These are phyloP conservation scores for Metarhizium guizhouense DNA, from an alignment of 2,329 filamentous ascomycete genomes.

Conservation along the genomic window DNA sequence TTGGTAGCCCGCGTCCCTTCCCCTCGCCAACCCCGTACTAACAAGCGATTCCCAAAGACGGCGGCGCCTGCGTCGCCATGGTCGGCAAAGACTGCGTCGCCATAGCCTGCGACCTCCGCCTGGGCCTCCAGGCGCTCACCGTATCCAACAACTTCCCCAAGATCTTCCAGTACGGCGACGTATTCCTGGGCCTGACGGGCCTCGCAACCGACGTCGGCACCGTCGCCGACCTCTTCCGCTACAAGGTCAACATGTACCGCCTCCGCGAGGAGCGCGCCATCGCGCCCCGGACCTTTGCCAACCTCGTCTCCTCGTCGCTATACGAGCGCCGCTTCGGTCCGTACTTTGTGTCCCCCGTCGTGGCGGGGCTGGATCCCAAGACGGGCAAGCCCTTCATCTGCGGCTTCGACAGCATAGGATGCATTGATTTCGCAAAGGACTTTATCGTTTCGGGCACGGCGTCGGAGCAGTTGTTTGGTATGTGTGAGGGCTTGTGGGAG, in stretches of 20 bases:
- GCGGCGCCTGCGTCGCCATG: constrained; percentile 96
- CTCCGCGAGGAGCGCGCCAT: constrained; percentile 97
- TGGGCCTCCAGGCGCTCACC: constrained; percentile 91
- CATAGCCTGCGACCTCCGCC: constrained; percentile 96
- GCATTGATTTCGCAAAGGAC: constrained; percentile 99
- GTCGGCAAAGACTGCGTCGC: constrained; percentile 99
- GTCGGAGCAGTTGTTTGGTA: constrained; percentile 96
- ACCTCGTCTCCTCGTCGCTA: constrained; percentile 81
- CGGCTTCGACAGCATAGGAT: constrained; percentile 97
- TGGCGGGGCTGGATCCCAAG: constrained; percentile 91
- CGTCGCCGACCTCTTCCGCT: constrained; percentile 94
- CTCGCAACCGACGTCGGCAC: constrained; percentile 93
- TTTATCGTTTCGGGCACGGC: constrained; percentile 97
- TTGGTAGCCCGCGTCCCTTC: constrained; percentile 33
- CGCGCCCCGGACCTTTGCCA: constrained; percentile 88
- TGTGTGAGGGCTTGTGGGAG: constrained; percentile 97
- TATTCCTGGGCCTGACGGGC: constrained; percentile 91
- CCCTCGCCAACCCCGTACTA: background rate
- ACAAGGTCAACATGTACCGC: constrained; percentile 99
- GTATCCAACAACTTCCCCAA: constrained; percentile 99
- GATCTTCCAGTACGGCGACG: constrained; percentile 94
- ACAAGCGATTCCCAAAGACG: constrained; percentile 38
- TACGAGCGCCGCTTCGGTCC: constrained; percentile 96
- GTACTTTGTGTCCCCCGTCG: constrained; percentile 90
- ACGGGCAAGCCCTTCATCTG: constrained; percentile 95